phyloP scores from a whole-genome alignment of 257 asterid species.

The Henckelia pumila region DNA sequence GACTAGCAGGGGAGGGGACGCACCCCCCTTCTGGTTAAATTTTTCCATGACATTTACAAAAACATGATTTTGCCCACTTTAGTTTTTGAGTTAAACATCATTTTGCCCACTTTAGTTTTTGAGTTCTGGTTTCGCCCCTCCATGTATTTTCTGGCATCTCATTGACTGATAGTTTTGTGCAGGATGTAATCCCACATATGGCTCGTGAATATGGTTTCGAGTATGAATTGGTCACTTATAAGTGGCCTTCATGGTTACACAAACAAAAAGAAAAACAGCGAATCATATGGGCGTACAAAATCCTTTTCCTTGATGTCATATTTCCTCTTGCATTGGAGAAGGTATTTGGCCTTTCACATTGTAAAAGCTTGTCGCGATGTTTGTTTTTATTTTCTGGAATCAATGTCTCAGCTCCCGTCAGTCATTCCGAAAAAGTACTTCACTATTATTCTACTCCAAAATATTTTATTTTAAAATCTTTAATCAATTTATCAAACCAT shows the following conservation, averaged over 20 bases:
- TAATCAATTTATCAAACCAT: neutral
- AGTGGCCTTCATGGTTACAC: slow-evolving; percentile 99
- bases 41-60: neutral
- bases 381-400: too few species aligned
- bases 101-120: too few species aligned
- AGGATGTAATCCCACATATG: slow-evolving; percentile 96
- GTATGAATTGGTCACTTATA: slow-evolving; percentile 85
- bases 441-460: too few species aligned
- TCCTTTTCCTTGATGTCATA: slow-evolving; percentile 95
- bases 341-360: slow-evolving; percentile 35
- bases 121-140: neutral
- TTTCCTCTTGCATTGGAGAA: slow-evolving; percentile 95
- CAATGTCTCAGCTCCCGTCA: neutral
- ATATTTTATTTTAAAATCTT: too few species aligned
- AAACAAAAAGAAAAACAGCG: slow-evolving; percentile 96
- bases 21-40: neutral
- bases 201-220: slow-evolving; percentile 91
- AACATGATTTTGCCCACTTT: neutral
- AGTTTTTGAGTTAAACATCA: too few species aligned
- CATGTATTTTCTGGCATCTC: neutral
- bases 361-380: neutral
- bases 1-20: neutral
- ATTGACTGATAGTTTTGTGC: slow-evolving; percentile 24
- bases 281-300: slow-evolving; percentile 95
- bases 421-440: neutral